Conservation (phyloP, 352 stramenopile species). For the Phytophthora macrochlamydospora region DNA sequence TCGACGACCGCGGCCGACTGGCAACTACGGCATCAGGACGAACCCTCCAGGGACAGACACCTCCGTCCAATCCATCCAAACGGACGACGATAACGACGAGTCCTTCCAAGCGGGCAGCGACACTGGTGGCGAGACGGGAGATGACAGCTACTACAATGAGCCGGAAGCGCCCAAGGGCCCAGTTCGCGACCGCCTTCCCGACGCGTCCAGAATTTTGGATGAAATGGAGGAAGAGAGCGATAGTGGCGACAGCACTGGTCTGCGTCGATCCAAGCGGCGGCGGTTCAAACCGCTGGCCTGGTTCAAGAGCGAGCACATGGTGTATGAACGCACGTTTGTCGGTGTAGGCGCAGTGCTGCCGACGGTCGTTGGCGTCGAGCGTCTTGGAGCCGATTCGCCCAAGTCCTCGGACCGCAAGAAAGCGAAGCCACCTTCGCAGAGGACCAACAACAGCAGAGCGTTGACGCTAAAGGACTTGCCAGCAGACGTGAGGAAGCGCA, state of each 20-base stretch:
- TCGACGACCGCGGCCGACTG: constrained; percentile 27
- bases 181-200: constrained; percentile 59
- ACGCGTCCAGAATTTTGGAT: constrained; percentile 44
- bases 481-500: constrained; percentile 53
- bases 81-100: constrained; percentile 62
- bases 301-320: constrained; percentile 89
- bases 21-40: constrained; percentile 60
- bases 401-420: constrained; percentile 51
- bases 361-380: constrained; percentile 76
- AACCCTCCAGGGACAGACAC: constrained; percentile 41
- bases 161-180: constrained; percentile 27
- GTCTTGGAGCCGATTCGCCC: constrained; percentile 60
- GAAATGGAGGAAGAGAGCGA: constrained; percentile 25
- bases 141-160: constrained; percentile 61
- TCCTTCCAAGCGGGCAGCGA: constrained; percentile 56
- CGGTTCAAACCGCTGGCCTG: constrained; percentile 87
- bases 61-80: constrained; percentile 53
- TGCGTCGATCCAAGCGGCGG: constrained; percentile 78
- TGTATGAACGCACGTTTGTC: constrained; percentile 83
- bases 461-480: constrained; percentile 56
- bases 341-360: constrained; percentile 84
- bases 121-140: constrained; percentile 50
- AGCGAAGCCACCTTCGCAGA: constrained; percentile 40
- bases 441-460: constrained; percentile 38
- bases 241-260: constrained; percentile 41